Evolutionary conservation across 1,139 yeast genomes (phyloP).

Genomic region (Williopsis jadinii): DNA sequence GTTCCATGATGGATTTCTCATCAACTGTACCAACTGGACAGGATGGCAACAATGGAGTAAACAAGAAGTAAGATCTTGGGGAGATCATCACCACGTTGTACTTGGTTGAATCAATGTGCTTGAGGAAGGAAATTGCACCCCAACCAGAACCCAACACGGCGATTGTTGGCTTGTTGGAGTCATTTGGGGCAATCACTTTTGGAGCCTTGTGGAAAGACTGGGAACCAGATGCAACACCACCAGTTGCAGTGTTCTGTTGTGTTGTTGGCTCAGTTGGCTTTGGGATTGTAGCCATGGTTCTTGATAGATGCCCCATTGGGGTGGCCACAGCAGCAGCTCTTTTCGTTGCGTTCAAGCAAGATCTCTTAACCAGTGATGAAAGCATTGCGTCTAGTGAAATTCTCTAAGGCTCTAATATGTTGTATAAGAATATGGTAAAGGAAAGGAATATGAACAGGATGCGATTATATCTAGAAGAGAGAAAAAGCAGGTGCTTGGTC

Average conservation of each 20-base stretch:
- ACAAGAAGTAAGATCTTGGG: conserved; percentile 89
- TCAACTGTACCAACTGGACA: conserved; percentile 94
- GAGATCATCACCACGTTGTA: conserved; percentile 88
- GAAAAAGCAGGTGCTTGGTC: no score
- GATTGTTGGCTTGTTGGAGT: conserved; percentile 28
- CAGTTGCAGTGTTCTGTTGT: background rate
- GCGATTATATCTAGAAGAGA: no score
- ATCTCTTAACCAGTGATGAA: background rate
- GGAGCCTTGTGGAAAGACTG: conserved; percentile 32
- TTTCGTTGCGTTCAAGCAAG: background rate
- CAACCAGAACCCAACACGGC: conserved; percentile 93
- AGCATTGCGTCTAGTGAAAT: no score
- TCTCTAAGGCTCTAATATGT: no score
- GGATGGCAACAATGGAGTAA: conserved; percentile 90
- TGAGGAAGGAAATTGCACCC: conserved; percentile 84
- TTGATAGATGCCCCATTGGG: background rate
- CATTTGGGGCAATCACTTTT: conserved; percentile 27
- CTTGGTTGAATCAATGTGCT: conserved; percentile 78
- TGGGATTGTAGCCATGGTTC: background rate
- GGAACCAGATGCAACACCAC: conserved; percentile 22
- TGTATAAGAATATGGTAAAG: no score
- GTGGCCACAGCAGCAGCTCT: background rate
- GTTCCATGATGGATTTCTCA: conserved; percentile 85
- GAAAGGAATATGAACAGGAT: no score
- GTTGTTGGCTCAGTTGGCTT: background rate